Conservation (phyloP, 768 basidiomycete species). For the Paxillus ammoniavirescens region DNA sequence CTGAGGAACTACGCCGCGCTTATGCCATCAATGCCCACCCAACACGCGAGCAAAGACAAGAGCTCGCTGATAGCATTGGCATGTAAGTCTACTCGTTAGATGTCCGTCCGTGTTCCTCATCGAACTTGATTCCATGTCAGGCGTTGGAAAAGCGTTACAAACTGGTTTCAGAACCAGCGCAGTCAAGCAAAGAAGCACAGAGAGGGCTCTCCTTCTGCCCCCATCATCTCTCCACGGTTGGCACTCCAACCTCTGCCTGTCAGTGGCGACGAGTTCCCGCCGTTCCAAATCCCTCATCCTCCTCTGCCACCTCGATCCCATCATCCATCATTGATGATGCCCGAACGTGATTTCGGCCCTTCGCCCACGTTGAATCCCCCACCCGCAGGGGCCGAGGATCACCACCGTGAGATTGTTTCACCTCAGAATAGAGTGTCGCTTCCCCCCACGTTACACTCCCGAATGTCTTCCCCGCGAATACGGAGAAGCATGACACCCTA, state of each 20-base stretch:
- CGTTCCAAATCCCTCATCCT: slow-evolving; percentile 13
- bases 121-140: slow-evolving; percentile 38
- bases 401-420: slow-evolving; percentile 14
- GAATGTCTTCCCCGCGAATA: slow-evolving; percentile 27
- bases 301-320: slow-evolving; percentile 28
- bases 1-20: slow-evolving; percentile 64
- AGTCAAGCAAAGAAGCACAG: slow-evolving; percentile 71
- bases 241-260: slow-evolving; percentile 15
- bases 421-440: slow-evolving; percentile 32
- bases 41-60: slow-evolving; percentile 61
- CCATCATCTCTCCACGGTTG: slow-evolving; percentile 11
- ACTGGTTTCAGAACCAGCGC: slow-evolving; percentile 88
- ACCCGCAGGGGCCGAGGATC: slow-evolving; percentile 14
- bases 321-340: slow-evolving; percentile 28
- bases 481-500: slow-evolving; percentile 29
- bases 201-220: slow-evolving; percentile 43
- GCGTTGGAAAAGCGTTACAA: slow-evolving; percentile 77
- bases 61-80: slow-evolving; percentile 65
- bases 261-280: slow-evolving; percentile 2
- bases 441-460: slow-evolving; percentile 28
- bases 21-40: slow-evolving; percentile 69
- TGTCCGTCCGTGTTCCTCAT: slow-evolving; percentile 22
- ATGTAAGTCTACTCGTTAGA: slow-evolving; percentile 53
- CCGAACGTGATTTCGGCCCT: slow-evolving; percentile 18
- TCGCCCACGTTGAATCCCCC: slow-evolving; percentile 10